These are phyloP conservation scores for Colletotrichum acutatum DNA, from an alignment of 2,329 filamentous ascomycete species.

Conservation along the genomic window DNA sequence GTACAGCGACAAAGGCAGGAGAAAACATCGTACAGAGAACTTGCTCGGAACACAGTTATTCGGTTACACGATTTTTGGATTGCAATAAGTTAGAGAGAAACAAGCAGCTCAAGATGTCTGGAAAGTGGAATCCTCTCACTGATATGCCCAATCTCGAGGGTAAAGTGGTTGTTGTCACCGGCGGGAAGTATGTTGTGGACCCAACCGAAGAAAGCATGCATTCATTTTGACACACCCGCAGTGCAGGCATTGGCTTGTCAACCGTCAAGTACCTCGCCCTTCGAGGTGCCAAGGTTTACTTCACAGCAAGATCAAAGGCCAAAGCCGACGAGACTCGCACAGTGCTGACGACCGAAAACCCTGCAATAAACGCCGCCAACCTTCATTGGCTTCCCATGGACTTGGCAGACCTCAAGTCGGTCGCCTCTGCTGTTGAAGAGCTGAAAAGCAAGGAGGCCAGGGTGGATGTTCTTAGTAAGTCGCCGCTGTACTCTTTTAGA, in stretches of 20 bases:
- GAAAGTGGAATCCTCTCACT: constrained; percentile 31
- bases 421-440: constrained; percentile 36
- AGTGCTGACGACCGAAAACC: constrained; percentile 23
- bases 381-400: constrained; percentile 40
- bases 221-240: constrained; percentile 1
- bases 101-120: not conserved
- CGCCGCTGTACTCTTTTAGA: too few relatives aligned
- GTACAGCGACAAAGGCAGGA: not conserved
- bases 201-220: not conserved
- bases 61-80: too few relatives aligned
- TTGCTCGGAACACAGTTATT: not conserved
- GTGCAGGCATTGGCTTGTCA: constrained; percentile 40
- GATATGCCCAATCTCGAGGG: constrained; percentile 39
- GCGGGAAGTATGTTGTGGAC: constrained; percentile 38
- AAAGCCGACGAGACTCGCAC: constrained; percentile 34
- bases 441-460: constrained; percentile 38
- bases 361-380: constrained; percentile 14
- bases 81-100: not conserved
- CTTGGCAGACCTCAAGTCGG: constrained; percentile 37
- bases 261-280: constrained; percentile 40
- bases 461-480: constrained; percentile 42
- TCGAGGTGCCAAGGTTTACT: constrained; percentile 42
- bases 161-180: constrained; percentile 42
- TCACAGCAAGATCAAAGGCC: constrained; percentile 38
- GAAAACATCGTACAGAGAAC: not conserved